Evolutionary conservation across 1,139 yeast species (phyloP).

Genomic region (Saccharomyces hybrid): DNA sequence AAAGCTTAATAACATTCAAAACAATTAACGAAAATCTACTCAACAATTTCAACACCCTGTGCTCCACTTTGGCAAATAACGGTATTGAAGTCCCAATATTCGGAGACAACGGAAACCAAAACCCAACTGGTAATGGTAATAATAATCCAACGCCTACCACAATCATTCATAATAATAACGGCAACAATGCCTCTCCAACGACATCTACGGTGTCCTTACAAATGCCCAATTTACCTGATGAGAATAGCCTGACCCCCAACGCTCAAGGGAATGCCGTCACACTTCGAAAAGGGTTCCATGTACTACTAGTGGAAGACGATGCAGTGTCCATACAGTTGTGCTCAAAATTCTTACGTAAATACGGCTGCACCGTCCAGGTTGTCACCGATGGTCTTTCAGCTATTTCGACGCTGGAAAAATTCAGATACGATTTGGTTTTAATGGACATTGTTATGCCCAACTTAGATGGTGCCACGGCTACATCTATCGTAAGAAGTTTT

Average conservation of each 20-base stretch:
- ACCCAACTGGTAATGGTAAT: constrained; percentile 13
- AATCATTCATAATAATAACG: constrained; percentile 7
- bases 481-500: constrained; percentile 74
- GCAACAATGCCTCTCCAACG: constrained; percentile 7
- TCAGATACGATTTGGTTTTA: constrained; percentile 71
- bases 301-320: constrained; percentile 79
- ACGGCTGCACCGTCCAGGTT: constrained; percentile 87
- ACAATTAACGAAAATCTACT: constrained; percentile 50
- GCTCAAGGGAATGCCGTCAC: constrained; percentile 4
- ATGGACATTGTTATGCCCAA: constrained; percentile 96
- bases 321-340: constrained; percentile 73
- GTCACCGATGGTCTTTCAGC: constrained; percentile 91
- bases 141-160: constrained; percentile 9
- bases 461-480: constrained; percentile 88
- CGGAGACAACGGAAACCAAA: background rate
- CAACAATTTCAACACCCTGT: constrained; percentile 43
- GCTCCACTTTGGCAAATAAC: constrained; percentile 43
- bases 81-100: constrained; percentile 56
- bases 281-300: constrained; percentile 47
- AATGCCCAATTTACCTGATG: background rate
- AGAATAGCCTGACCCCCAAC: background rate
- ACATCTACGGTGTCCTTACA: constrained; percentile 2
- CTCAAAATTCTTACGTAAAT: constrained; percentile 69
- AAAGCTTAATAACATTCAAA: constrained; percentile 50
- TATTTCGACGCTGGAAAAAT: constrained; percentile 67